Evolutionary conservation across 257 asterid species (phyloP), one percentile per base, ranked within the genome.

Genomic region (Solanum corneliomulleri): DNA sequence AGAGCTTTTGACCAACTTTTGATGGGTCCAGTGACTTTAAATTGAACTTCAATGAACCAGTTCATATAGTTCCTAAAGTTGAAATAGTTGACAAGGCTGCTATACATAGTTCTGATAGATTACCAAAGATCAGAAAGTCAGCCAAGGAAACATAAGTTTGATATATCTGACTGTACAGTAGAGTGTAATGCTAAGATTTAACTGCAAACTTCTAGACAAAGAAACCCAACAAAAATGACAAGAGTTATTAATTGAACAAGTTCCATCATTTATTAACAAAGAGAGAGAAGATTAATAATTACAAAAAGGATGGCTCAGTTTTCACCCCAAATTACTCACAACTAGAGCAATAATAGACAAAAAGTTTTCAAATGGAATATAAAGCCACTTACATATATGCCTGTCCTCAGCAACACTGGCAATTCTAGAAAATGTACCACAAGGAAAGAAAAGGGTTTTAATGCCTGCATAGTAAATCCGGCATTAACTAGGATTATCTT

Each of bases 391-490:
- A 96, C 99, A 94, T 83, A 95, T 87, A 87, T 92, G 93, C 91
- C 95, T 91, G 89, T 93, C 89, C 25, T 84, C 89, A 39, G 98
- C 95, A 84, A 89, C 97, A 4, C 98, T 90, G 86, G 99, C 98
- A 90, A 96, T 89, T 89, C 92, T 92, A 45, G 99, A 96, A 87
- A 96, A 86, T 66, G 99, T 92, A 88, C 97, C 96, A 89, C 99
- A 96, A 42, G 99, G 99, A 81, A 91, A 96, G 87, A 93, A 71
- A 87, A 86, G 31, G 83, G 99, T 96, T 86, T 95, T 96, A 60
- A 96, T 42, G 90, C 99, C 99, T 96, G 96, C 92, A 92, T 69
- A 86, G 85, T 10, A 81, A 81, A 81, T 21, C 23, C 11, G 14
- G 11, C 12, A 47, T 78, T 16, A 78, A 45, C 66, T 45, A 47